Evolutionary conservation across 257 asterid species (phyloP).

Genomic region (Scutellaria barbata): DNA sequence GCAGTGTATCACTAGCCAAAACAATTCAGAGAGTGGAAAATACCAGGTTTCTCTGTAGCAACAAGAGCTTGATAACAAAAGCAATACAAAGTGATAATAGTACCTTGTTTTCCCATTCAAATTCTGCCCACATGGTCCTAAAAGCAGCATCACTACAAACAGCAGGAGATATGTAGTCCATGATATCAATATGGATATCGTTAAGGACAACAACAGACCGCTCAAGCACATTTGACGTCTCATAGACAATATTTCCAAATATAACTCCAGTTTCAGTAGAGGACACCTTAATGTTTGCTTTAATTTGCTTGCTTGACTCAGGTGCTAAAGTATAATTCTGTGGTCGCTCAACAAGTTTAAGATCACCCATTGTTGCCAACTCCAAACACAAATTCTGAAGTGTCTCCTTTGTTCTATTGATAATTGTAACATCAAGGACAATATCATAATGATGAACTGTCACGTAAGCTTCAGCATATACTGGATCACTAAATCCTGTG

Average conservation of each 20-base stretch:
- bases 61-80: constrained; percentile 14
- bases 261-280: constrained; percentile 98
- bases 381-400: constrained; percentile 94
- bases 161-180: constrained; percentile 98
- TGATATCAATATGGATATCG: constrained; percentile 96
- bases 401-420: constrained; percentile 90
- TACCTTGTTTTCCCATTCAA: constrained; percentile 99
- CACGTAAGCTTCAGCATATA: constrained; percentile 95
- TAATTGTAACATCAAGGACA: constrained; percentile 89
- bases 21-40: constrained; percentile 16
- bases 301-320: constrained; percentile 90
- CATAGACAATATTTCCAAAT: constrained; percentile 92
- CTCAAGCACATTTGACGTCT: constrained; percentile 90
- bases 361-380: constrained; percentile 98
- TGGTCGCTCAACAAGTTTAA: constrained; percentile 96
- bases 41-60: constrained; percentile 10
- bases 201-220: constrained; percentile 88
- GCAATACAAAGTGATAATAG: constrained; percentile 19
- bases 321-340: constrained; percentile 93
- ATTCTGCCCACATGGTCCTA: constrained; percentile 98
- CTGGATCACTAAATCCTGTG: constrained; percentile 96
- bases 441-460: constrained; percentile 96
- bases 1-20: constrained; percentile 17
- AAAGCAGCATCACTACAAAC: constrained; percentile 89
- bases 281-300: constrained; percentile 94